Conservation (phyloP, 2,329 filamentous ascomycete species). For the Pseudogymnoascus sp. region DNA sequence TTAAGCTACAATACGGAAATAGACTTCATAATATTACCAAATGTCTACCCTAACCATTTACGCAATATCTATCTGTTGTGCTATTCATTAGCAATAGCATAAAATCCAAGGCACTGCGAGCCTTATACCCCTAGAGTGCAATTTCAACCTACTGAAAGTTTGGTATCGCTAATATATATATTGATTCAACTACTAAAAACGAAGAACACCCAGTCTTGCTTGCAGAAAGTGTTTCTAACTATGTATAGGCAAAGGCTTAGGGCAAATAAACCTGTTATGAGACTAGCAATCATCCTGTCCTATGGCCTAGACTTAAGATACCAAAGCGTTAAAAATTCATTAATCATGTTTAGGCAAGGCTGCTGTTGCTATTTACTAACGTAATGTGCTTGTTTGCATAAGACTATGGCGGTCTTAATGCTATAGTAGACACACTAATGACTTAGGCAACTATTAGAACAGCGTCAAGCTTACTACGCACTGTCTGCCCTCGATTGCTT, state of each 20-base stretch:
- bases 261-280: constrained; percentile 14
- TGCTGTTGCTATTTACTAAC: constrained; percentile 21
- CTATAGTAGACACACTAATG: constrained; percentile 15
- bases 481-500: constrained; percentile 14
- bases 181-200: constrained; percentile 13
- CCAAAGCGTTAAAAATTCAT: constrained; percentile 10
- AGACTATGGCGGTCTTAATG: constrained; percentile 18
- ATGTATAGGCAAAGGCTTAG: constrained; percentile 9
- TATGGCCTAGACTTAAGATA: constrained; percentile 10
- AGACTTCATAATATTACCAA: no score
- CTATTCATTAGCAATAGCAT: constrained; percentile 13
- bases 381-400: constrained; percentile 23
- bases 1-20: no score
- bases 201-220: constrained; percentile 16
- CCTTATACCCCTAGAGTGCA: constrained; percentile 14
- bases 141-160: constrained; percentile 15
- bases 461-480: constrained; percentile 15
- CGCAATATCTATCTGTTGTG: no score
- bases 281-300: constrained; percentile 12
- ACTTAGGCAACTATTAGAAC: constrained; percentile 16
- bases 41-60: no score
- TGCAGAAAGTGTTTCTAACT: constrained; percentile 13
- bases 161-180: constrained; percentile 16
- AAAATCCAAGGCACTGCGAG: constrained; percentile 12
- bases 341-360: constrained; percentile 14